These are phyloP conservation scores for Gamarada debralockiae DNA, from an alignment of 495 filamentous ascomycete genomes.

Conservation along the genomic window DNA sequence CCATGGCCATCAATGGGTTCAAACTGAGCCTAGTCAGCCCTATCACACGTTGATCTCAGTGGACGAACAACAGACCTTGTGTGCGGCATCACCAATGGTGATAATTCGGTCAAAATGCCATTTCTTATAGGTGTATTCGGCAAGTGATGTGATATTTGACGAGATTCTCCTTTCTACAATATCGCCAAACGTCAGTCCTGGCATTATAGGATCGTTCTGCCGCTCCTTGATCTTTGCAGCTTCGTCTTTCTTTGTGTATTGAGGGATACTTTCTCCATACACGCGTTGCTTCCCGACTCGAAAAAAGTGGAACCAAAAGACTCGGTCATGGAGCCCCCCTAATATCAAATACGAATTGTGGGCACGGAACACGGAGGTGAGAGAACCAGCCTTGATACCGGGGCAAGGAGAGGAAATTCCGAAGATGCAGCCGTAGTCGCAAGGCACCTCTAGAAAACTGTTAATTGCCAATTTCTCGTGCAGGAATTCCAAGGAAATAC, in stretches of 20 bases:
- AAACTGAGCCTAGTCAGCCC: too few relatives aligned
- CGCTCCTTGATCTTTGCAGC: background rate
- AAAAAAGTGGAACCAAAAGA: slow-evolving; percentile 37
- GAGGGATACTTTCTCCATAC: slow-evolving; percentile 13
- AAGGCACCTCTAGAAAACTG: slow-evolving; percentile 17
- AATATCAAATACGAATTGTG: slow-evolving; percentile 27
- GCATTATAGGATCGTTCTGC: too few relatives aligned
- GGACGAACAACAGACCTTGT: too few relatives aligned
- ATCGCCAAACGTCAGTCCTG: too few relatives aligned
- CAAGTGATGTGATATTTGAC: too few relatives aligned
- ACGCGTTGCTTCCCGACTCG: slow-evolving; percentile 10
- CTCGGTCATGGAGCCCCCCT: slow-evolving; percentile 21
- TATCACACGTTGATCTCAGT: too few relatives aligned
- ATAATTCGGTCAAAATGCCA: too few relatives aligned
- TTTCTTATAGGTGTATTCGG: too few relatives aligned
- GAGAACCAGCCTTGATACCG: slow-evolving; percentile 16
- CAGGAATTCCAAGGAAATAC: background rate
- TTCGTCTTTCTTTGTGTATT: slow-evolving; percentile 26
- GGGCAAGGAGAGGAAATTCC: slow-evolving; percentile 28
- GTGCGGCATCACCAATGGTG: too few relatives aligned
- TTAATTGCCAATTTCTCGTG: background rate
- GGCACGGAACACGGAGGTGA: slow-evolving; percentile 19
- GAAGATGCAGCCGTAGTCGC: slow-evolving; percentile 36
- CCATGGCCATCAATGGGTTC: too few relatives aligned
- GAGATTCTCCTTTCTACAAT: too few relatives aligned